Evolutionary conservation across 2,329 filamentous ascomycete species (phyloP).

Genomic region (Alternaria atra): DNA sequence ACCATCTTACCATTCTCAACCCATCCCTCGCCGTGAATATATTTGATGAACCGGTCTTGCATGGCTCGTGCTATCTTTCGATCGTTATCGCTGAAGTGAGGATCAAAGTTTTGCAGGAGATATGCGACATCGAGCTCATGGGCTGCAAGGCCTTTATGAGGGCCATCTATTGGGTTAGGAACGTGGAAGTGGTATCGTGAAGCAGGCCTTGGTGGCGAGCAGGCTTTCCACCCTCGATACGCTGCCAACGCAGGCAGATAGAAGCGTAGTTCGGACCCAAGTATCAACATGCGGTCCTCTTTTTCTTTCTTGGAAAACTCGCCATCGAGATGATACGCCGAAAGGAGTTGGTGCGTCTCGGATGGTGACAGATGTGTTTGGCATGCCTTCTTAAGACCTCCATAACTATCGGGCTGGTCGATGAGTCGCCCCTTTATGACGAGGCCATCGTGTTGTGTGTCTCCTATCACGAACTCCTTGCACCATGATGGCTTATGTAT

Average conservation of each 20-base stretch:
- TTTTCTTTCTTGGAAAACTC: constrained; percentile 37
- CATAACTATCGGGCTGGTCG: constrained; percentile 27
- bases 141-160: constrained; percentile 28
- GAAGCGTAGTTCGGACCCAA: constrained; percentile 58
- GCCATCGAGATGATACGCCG: constrained; percentile 51
- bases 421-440: constrained; percentile 46
- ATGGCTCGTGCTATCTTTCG: constrained; percentile 24
- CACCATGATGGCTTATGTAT: constrained; percentile 57
- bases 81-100: constrained; percentile 22
- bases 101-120: constrained; percentile 39
- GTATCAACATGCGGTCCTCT: constrained; percentile 33
- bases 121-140: constrained; percentile 46
- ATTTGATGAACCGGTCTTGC: constrained; percentile 37
- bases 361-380: constrained; percentile 24
- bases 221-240: constrained; percentile 42
- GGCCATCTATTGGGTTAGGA: constrained; percentile 38
- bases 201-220: constrained; percentile 8
- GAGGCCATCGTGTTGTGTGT: constrained; percentile 56
- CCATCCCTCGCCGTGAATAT: constrained; percentile 38
- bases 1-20: constrained; percentile 26
- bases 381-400: constrained; percentile 25
- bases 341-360: constrained; percentile 29
- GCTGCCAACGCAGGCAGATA: constrained; percentile 53
- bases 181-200: constrained; percentile 43
- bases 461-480: constrained; percentile 57